Evolutionary conservation across 768 basidiomycete species (phyloP), one percentile per base, ranked within the genome.

Genomic region (Ramaria rubella): DNA sequence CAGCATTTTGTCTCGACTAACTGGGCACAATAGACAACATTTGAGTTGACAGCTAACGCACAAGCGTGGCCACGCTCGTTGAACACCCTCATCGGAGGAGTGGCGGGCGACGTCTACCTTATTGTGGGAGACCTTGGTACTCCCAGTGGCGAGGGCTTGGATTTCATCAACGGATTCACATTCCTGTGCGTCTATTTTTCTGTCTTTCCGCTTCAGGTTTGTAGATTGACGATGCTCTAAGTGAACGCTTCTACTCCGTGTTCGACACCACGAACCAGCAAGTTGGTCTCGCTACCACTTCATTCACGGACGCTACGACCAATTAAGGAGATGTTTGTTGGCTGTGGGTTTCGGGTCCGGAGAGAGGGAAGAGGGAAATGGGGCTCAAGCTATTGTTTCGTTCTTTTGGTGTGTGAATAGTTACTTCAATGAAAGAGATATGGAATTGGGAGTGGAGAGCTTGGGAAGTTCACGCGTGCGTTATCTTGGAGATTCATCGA

Each of bases 351-450:
- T 7, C 21, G 29, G 23, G 12, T 11, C 44, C 21, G 3, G 34
- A 15, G 49, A 62, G 29, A 76, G 75, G 36, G 64, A 70, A n/a
- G 69, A 75, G 60, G 68, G 59, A 58, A 69, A 63, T 66, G 45
- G 63, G 62, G 64, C 66, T 45, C 60, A 63, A n/a, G n/a, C n/a
- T n/a, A n/a, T n/a, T n/a, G n/a, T n/a, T n/a, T n/a, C n/a, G n/a
- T n/a, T n/a, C n/a, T n/a, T n/a, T n/a, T n/a, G n/a, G n/a, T n/a
- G n/a, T n/a, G n/a, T n/a, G n/a, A n/a, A n/a, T n/a, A n/a, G n/a
- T n/a, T n/a, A n/a, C n/a, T n/a, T n/a, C n/a, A n/a, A n/a, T n/a
- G n/a, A n/a, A n/a, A n/a, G n/a, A n/a, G n/a, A n/a, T n/a, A n/a
- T n/a, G n/a, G n/a, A n/a, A n/a, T n/a, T n/a, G n/a, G n/a, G n/a